Base-by-base conservation (phyloP, 306 rosid species). In the Prunus armeniaca region DNA sequence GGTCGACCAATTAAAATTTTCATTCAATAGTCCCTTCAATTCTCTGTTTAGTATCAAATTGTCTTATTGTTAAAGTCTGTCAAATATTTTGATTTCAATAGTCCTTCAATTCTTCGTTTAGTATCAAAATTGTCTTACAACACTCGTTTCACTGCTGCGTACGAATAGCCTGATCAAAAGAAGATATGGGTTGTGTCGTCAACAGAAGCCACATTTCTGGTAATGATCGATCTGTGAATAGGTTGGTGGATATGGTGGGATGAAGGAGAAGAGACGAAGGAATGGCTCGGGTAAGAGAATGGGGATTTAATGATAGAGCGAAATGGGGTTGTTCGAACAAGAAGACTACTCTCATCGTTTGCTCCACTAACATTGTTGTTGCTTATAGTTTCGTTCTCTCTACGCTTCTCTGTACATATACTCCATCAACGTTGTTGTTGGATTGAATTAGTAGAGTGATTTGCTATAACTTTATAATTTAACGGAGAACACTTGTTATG, bases 331-430 rank as follows among this genome's bases (percentile, higher is more conserved):
- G 88, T 82, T 95, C 96, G 9, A 92, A 88, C 89, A 92, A 88
- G 93, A 95, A 82, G 78, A 82, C 89, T 75, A 87, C 97, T 79
- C 82, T 92, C 67, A 12, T 84, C n/a, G 86, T 92, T 80, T 90
- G 98, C 80, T 80, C 87, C 79, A 64, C 90, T 89, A 95, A 95
- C 88, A 92, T 95, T 82, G 85, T 85, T n/a, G 80, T 92, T 78
- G 96, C 98, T 73, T 95, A 76, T 90, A 72, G 79, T 88, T 95
- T 80, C 98, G 89, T 18, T 85, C 88, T 75, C 97, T 95, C 28
- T 95, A 90, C 83, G 88, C 92, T 75, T 90, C 98, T 75, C 89
- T 95, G 50, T 89, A 92, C 66, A 84, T 95, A 84, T 89, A 92
- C 82, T 84, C 97, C 38, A 64, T 84, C 5, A 32, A 5, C 38